Percentiles rank a stretch among this genome's conserved stretches.
phyloP scores from a whole-genome alignment of 2,329 filamentous ascomycete genomes.

The Colletotrichum sp. region DNA sequence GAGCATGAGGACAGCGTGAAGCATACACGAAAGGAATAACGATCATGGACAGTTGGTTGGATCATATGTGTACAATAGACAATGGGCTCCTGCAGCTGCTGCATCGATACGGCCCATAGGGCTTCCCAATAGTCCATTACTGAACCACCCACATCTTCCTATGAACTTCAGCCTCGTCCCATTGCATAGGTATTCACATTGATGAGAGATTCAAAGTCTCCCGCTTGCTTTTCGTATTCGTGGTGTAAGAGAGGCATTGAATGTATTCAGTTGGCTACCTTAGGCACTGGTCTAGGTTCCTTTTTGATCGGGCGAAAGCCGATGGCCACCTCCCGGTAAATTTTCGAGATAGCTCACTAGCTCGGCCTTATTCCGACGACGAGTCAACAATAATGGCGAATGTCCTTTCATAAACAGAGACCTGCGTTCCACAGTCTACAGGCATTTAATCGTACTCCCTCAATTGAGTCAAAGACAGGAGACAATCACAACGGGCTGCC shows the following conservation, averaged over 20 bases:
- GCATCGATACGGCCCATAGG: not conserved
- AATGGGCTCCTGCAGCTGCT: not conserved
- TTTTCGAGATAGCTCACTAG: not conserved
- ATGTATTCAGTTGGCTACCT: not conserved
- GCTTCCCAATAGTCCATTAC: not conserved
- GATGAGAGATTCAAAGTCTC: not conserved
- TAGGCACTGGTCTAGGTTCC: not conserved
- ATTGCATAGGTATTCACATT: not conserved
- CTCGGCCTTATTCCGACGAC: not conserved
- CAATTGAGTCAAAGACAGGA: not conserved
- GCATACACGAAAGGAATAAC: not conserved
- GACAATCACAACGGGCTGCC: not conserved
- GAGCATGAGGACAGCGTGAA: not conserved
- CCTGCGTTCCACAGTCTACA: not conserved
- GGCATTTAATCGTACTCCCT: not conserved
- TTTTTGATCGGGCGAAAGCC: not conserved
- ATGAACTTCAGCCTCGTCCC: not conserved
- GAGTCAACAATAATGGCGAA: not conserved
- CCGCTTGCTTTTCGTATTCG: not conserved
- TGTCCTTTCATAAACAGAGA: not conserved
- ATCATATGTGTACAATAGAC: not conserved
- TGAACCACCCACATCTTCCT: not conserved
- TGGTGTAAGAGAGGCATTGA: not conserved
- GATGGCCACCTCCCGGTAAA: not conserved
- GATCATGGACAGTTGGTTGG: not conserved